Evolutionary conservation across 139 green algal species (phyloP).

Genomic region (Diplosphaera chodatii): DNA sequence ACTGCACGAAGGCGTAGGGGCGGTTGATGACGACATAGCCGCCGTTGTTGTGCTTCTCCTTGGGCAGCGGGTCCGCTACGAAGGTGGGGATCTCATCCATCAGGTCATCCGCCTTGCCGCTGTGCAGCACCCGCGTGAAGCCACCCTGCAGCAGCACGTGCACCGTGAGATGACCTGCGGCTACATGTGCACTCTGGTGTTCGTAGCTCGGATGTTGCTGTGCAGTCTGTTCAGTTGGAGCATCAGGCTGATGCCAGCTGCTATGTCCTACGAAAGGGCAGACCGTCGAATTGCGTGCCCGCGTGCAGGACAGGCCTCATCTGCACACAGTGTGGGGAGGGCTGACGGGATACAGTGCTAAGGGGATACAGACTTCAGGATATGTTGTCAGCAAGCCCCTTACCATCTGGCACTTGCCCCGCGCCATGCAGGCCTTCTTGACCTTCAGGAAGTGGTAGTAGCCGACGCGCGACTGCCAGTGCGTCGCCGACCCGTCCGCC

Average conservation of each 20-base stretch:
- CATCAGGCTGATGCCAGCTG: too few relatives aligned
- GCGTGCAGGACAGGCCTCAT: too few relatives aligned
- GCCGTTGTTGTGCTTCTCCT: constrained; percentile 59
- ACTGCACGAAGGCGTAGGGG: constrained; percentile 92
- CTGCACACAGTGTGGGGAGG: too few relatives aligned
- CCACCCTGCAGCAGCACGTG: too few relatives aligned
- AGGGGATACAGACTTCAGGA: too few relatives aligned
- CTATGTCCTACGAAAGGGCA: too few relatives aligned
- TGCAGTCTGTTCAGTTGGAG: too few relatives aligned
- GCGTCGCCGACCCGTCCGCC: constrained; percentile 62
- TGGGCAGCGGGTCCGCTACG: constrained; percentile 79
- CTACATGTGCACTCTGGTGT: too few relatives aligned
- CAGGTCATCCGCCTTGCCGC: constrained; percentile 77
- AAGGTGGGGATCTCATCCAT: constrained; percentile 95
- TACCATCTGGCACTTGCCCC: constrained; percentile 55
- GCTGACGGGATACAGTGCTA: too few relatives aligned
- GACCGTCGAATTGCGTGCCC: too few relatives aligned
- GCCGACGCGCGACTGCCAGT: constrained; percentile 79
- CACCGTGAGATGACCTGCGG: too few relatives aligned
- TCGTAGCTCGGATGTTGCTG: too few relatives aligned
- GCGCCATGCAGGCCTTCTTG: constrained; percentile 2
- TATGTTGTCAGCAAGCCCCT: background rate
- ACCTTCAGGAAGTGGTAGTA: constrained; percentile 68
- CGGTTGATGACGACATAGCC: constrained; percentile 94
- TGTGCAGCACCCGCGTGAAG: constrained; percentile 94